Percentiles rank a stretch among this genome's conserved stretches.
phyloP scores from a whole-genome alignment of 441 rosid species.

The Geranium incanum region DNA sequence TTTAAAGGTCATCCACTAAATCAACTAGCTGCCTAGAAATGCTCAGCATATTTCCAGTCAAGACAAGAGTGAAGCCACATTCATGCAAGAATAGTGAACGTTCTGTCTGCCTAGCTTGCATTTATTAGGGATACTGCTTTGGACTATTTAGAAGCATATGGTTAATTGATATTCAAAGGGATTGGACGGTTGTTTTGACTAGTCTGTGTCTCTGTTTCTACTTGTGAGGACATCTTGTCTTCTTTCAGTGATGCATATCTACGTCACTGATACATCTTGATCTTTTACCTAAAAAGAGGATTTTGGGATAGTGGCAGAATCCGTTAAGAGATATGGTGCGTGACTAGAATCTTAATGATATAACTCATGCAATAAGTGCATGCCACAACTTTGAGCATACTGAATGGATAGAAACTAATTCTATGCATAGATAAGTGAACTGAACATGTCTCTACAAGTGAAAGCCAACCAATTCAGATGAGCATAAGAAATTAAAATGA shows the following conservation, averaged over 20 bases:
- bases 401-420: not conserved
- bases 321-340: not conserved
- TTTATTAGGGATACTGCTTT: no score
- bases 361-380: not conserved
- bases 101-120: no score
- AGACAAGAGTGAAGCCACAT: not conserved
- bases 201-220: not conserved
- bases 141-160: no score
- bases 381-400: not conserved
- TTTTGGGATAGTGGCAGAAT: not conserved
- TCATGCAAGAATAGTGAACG: not conserved
- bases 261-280: not conserved
- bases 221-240: not conserved
- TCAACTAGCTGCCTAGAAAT: not conserved
- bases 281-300: not conserved
- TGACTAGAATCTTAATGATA: not conserved
- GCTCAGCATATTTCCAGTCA: not conserved
- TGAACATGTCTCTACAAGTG: not conserved
- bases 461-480: constrained; percentile 1
- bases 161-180: no score
- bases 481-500: not conserved
- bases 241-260: not conserved
- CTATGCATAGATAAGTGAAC: not conserved
- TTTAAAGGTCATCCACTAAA: not conserved
- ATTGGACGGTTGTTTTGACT: no score